phyloP scores from a whole-genome alignment of 2,329 filamentous ascomycete species.

The Claviceps quebecensis region DNA sequence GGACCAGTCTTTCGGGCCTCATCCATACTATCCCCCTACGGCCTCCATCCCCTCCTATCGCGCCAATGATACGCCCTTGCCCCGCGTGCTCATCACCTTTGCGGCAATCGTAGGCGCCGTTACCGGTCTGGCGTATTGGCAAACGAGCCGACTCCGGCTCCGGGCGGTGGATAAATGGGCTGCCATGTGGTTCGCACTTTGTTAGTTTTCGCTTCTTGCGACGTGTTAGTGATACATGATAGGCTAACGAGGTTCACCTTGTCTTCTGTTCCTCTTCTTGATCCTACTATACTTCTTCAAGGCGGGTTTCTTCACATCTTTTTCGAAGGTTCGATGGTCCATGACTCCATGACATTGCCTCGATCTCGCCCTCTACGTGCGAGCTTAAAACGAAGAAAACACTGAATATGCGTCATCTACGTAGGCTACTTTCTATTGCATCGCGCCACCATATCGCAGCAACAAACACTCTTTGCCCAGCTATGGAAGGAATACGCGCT shows the following conservation, averaged over 20 bases:
- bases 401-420: background rate
- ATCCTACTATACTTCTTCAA: slow-evolving; percentile 13
- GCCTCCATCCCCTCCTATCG: slow-evolving; percentile 29
- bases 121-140: slow-evolving; percentile 18
- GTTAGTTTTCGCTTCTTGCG: slow-evolving; percentile 21
- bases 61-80: slow-evolving; percentile 28
- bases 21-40: slow-evolving; percentile 37
- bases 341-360: background rate
- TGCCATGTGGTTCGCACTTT: slow-evolving; percentile 41
- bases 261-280: background rate
- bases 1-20: slow-evolving; percentile 10
- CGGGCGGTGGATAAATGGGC: slow-evolving; percentile 25
- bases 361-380: background rate
- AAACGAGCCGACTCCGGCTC: slow-evolving; percentile 11
- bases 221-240: background rate
- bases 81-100: slow-evolving; percentile 22
- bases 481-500: slow-evolving; percentile 88
- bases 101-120: slow-evolving; percentile 22
- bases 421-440: slow-evolving; percentile 63
- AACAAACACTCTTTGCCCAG: slow-evolving; percentile 64
- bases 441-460: slow-evolving; percentile 48
- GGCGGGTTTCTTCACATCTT: slow-evolving; percentile 60
- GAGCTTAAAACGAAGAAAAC: background rate
- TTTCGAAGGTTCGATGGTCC: slow-evolving; percentile 53
- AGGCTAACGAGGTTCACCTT: background rate